phyloP scores from a whole-genome alignment of 495 filamentous ascomycete species.

The Xylaria palmicola region DNA sequence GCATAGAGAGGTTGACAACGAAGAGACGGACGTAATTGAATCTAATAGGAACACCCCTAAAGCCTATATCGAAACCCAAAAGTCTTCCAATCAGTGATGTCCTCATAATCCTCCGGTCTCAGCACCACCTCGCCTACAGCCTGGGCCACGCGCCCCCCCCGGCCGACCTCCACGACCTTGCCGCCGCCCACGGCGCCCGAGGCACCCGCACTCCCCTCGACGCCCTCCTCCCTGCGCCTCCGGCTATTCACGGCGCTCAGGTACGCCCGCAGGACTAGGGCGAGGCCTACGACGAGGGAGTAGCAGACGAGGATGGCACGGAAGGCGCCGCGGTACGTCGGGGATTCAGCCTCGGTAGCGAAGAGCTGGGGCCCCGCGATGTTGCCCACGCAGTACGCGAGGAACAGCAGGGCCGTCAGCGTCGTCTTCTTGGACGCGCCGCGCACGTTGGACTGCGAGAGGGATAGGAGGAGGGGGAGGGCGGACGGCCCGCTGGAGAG shows the following conservation, averaged over 20 bases:
- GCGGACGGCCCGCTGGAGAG: constrained; percentile 33
- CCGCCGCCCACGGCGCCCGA: constrained; percentile 45
- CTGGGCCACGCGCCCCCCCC: constrained; percentile 33
- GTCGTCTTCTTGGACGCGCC: constrained; percentile 78
- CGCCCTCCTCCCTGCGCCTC: constrained; percentile 42
- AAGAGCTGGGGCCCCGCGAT: constrained; percentile 38
- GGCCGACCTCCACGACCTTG: constrained; percentile 33
- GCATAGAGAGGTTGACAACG: no score
- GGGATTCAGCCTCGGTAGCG: constrained; percentile 27
- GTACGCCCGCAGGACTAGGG: constrained; percentile 41
- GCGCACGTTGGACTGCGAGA: constrained; percentile 57
- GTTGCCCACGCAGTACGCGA: constrained; percentile 63
- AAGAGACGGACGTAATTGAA: no score
- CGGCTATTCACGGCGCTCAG: constrained; percentile 41
- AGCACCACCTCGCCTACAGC: constrained; percentile 35
- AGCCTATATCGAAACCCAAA: constrained; percentile 53
- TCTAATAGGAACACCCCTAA: constrained; percentile 9
- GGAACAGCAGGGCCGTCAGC: constrained; percentile 58
- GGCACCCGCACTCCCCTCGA: constrained; percentile 40
- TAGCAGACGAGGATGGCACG: constrained; percentile 55
- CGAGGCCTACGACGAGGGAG: constrained; percentile 40
- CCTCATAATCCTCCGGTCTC: constrained; percentile 49
- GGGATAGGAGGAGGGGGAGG: constrained; percentile 34
- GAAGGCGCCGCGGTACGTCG: constrained; percentile 47
- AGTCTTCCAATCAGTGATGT: constrained; percentile 53